Conservation (phyloP, 257 asterid species). For the Paraleonurus japonicus region DNA sequence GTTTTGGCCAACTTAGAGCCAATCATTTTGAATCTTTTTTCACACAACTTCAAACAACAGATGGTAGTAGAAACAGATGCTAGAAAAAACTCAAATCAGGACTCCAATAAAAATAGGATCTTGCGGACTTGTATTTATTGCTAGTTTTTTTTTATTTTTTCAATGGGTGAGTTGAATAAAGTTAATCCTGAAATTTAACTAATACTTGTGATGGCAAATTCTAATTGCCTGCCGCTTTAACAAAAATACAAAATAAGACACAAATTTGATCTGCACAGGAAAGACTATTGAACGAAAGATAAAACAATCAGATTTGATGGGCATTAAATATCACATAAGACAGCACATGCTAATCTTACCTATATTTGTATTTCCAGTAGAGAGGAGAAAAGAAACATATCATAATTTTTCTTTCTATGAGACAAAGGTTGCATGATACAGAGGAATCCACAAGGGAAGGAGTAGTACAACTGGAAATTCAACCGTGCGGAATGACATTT, state of each 20-base stretch:
- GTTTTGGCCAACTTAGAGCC: conserved; percentile 7
- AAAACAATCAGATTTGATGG: neutral
- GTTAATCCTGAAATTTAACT: conserved; percentile 10
- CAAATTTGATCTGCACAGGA: neutral
- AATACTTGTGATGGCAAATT: neutral
- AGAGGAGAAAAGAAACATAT: conserved; percentile 6
- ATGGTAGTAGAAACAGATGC: conserved; percentile 7
- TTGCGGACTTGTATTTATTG: too few relatives aligned
- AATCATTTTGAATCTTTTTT: neutral
- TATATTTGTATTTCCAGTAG: conserved; percentile 36
- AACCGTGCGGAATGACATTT: conserved; percentile 31
- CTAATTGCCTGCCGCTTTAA: neutral
- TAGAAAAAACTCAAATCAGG: conserved; percentile 36
- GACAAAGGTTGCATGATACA: conserved; percentile 55
- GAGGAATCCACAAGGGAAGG: conserved; percentile 32
- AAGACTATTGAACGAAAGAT: neutral
- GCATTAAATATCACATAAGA: neutral
- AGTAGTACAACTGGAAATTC: conserved; percentile 33
- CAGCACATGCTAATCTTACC: conserved; percentile 26
- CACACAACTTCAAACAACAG: neutral
- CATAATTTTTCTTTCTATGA: conserved; percentile 42
- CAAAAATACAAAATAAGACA: neutral
- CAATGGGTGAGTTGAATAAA: too few relatives aligned
- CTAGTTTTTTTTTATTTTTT: too few relatives aligned
- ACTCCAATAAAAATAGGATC: too few relatives aligned